These are phyloP conservation scores for Hylodesmum podocarpum DNA, from an alignment of 306 rosid genomes.

Conservation along the genomic window DNA sequence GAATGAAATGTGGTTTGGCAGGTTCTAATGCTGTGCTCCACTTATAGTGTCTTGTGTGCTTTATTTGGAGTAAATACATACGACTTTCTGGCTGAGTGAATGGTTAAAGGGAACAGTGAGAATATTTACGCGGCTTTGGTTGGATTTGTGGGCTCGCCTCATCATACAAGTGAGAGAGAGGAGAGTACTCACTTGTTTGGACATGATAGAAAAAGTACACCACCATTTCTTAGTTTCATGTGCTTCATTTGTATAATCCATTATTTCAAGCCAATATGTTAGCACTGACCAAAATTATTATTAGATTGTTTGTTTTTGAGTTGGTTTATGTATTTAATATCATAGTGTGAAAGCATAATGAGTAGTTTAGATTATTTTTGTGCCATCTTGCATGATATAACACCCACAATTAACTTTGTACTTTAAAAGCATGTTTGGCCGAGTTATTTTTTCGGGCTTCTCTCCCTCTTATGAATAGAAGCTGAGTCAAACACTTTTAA, in stretches of 20 bases:
- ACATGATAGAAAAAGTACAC: background rate
- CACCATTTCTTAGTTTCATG: background rate
- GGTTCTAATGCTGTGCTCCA: background rate
- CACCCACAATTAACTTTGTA: no score
- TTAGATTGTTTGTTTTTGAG: background rate
- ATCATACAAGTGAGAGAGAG: background rate
- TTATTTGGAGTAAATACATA: background rate
- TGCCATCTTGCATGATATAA: no score
- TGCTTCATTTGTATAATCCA: background rate
- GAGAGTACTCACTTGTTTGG: background rate
- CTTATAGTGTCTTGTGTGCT: background rate
- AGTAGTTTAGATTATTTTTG: no score
- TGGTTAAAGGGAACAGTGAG: background rate
- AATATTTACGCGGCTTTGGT: constrained; percentile 18
- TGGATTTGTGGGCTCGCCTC: constrained; percentile 29
- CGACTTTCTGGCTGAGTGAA: background rate
- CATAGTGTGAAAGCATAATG: no score
- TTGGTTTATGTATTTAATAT: background rate
- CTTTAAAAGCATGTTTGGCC: no score
- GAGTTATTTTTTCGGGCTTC: no score
- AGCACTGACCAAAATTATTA: background rate
- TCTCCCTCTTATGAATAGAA: no score
- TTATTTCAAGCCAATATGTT: no score
- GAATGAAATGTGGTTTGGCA: background rate
- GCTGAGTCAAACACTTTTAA: no score